A percentile compares a stretch with the other conserved stretches of the same genome.
phyloP scores from a whole-genome alignment of 192 early-diverging fungal species.

The Coemansia sp. region DNA sequence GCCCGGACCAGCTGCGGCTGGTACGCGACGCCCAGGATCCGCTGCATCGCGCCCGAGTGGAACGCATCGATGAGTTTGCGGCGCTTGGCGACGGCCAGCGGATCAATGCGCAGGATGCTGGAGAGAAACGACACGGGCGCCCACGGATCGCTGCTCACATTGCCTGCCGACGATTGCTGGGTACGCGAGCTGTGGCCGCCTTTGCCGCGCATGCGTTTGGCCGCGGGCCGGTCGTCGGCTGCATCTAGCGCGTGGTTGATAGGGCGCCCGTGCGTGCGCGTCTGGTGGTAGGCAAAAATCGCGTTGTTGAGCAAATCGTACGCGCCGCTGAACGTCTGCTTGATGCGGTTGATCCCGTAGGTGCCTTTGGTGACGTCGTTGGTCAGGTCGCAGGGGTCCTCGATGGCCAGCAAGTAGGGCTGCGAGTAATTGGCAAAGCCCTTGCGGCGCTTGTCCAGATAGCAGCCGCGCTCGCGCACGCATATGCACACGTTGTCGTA shows the following conservation, averaged over 20 bases:
- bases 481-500: slow-evolving; percentile 63
- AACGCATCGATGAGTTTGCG: slow-evolving; percentile 16
- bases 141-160: slow-evolving; percentile 34
- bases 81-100: slow-evolving; percentile 12
- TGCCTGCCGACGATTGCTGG: background rate
- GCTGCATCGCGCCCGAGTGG: slow-evolving; percentile 35
- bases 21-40: slow-evolving; percentile 30
- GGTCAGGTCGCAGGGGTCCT: slow-evolving; percentile 53
- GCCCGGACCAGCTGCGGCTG: slow-evolving; percentile 23
- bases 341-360: slow-evolving; percentile 44
- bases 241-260: slow-evolving; percentile 19
- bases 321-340: slow-evolving; percentile 45
- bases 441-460: slow-evolving; percentile 44
- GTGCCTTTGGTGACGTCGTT: slow-evolving; percentile 57
- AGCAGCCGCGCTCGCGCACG: slow-evolving; percentile 54
- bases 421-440: slow-evolving; percentile 18
- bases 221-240: background rate
- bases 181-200: slow-evolving; percentile 9
- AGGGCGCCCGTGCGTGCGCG: slow-evolving; percentile 41
- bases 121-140: slow-evolving; percentile 47
- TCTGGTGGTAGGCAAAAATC: slow-evolving; percentile 51
- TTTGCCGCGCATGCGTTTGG: slow-evolving; percentile 18
- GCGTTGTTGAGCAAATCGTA: slow-evolving; percentile 49
- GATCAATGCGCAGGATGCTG: slow-evolving; percentile 31
- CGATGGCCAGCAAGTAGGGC: slow-evolving; percentile 51